Percentiles rank a stretch among this genome's conserved stretches.
Evolutionary conservation across 305 asterid genomes (phyloP).

Genomic region (Solanum hybrid): DNA sequence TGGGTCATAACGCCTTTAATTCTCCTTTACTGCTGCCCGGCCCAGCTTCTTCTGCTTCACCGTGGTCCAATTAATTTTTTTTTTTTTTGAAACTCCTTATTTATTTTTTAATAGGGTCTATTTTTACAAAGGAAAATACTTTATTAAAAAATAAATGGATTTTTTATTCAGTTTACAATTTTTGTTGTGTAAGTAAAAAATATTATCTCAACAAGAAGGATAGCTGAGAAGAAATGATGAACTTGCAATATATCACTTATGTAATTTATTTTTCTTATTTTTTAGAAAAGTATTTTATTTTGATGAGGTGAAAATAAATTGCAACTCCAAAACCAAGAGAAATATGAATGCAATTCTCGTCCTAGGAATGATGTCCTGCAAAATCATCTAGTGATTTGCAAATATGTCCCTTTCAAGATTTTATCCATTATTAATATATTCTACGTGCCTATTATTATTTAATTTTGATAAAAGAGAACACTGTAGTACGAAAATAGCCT

Average conservation of each 20-base stretch:
- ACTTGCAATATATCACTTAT: neutral
- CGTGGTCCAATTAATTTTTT: neutral
- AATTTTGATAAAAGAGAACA: neutral
- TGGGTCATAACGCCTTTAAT: neutral
- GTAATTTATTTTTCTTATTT: too few relatives aligned
- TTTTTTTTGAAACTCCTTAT: neutral
- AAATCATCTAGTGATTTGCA: neutral
- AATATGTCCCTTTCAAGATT: neutral
- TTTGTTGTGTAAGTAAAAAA: neutral
- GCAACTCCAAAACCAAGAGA: neutral
- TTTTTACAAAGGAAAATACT: neutral
- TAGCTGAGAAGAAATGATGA: neutral
- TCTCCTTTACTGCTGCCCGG: neutral
- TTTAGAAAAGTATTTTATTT: neutral
- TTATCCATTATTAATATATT: neutral
- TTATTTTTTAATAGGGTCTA: neutral
- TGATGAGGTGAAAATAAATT: neutral
- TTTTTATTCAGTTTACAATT: too few relatives aligned
- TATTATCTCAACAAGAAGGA: neutral
- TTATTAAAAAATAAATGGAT: too few relatives aligned
- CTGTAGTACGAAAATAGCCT: neutral
- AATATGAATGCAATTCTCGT: neutral
- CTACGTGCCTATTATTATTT: neutral
- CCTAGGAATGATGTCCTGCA: neutral
- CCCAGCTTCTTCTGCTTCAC: neutral